phyloP scores from a whole-genome alignment of 345 rosid species.

The Rubroshorea leprosula region DNA sequence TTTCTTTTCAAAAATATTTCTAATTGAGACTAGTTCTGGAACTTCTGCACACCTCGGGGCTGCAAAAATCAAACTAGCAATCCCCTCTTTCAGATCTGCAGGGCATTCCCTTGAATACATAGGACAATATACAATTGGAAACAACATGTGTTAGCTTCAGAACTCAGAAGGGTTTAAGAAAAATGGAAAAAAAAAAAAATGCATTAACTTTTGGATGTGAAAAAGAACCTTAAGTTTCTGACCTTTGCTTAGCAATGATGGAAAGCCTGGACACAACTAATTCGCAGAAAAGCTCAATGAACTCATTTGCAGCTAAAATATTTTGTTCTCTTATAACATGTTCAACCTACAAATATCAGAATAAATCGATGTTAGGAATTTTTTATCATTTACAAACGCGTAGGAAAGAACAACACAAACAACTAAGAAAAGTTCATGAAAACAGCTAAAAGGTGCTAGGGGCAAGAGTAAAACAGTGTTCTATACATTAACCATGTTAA shows the following conservation, averaged over 20 bases:
- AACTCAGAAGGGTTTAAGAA: no score
- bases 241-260: slow-evolving; percentile 79
- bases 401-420: no score
- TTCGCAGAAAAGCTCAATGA: slow-evolving; percentile 93
- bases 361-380: no score
- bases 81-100: slow-evolving; percentile 84
- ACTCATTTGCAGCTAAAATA: slow-evolving; percentile 78
- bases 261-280: slow-evolving; percentile 70
- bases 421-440: no score
- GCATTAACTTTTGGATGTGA: background rate
- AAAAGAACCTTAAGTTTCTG: background rate
- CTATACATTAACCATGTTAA: no score
- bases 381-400: no score
- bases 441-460: no score
- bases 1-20: slow-evolving; percentile 66
- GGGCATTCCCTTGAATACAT: no score
- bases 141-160: background rate
- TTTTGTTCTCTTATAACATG: slow-evolving; percentile 94
- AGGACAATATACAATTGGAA: no score
- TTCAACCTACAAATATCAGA: slow-evolving; percentile 57
- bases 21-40: slow-evolving; percentile 65
- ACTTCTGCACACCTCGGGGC: slow-evolving; percentile 90
- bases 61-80: slow-evolving; percentile 82
- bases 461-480: no score
- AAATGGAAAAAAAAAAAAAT: no score